Evolutionary conservation across 257 asterid species (phyloP).

Genomic region (Sherardia arvensis): DNA sequence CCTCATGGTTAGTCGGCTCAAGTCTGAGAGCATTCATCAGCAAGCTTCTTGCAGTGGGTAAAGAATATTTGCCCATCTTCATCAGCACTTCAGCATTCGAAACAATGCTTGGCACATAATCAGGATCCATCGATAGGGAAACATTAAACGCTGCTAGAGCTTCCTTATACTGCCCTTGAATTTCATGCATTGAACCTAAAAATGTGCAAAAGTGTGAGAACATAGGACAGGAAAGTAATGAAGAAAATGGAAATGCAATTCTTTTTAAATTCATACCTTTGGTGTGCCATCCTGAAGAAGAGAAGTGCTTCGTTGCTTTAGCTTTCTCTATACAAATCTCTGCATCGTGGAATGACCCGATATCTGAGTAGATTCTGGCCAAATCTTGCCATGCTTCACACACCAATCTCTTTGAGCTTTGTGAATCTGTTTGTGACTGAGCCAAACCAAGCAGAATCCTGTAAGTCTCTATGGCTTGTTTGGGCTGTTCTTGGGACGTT

Average conservation of each 20-base stretch:
- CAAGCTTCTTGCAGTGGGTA: slow-evolving; percentile 63
- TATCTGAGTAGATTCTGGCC: slow-evolving; percentile 58
- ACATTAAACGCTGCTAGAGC: slow-evolving; percentile 57
- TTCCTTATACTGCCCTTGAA: slow-evolving; percentile 41
- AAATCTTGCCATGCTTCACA: slow-evolving; percentile 82
- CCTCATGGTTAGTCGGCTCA: slow-evolving; percentile 69
- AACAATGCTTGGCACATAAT: slow-evolving; percentile 68
- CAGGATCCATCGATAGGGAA: slow-evolving; percentile 63
- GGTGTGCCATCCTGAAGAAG: slow-evolving; percentile 66
- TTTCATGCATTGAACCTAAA: slow-evolving; percentile 50
- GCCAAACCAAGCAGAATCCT: slow-evolving; percentile 54
- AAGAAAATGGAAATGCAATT: neutral
- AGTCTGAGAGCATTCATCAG: slow-evolving; percentile 72
- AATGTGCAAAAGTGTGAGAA: neutral
- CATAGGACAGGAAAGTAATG: neutral
- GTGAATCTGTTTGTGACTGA: slow-evolving; percentile 41
- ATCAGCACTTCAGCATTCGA: slow-evolving; percentile 58
- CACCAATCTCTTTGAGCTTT: slow-evolving; percentile 30
- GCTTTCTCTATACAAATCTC: slow-evolving; percentile 55
- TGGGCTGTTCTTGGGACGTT: slow-evolving; percentile 59
- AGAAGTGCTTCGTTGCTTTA: slow-evolving; percentile 28
- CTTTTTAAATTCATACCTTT: slow-evolving; percentile 37
- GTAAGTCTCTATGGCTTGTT: slow-evolving; percentile 77
- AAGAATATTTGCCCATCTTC: slow-evolving; percentile 33
- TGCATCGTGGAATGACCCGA: slow-evolving; percentile 58